Conservation (phyloP, 1,284 basidiomycete species). For the Cutaneotrichosporon cavernicola region DNA sequence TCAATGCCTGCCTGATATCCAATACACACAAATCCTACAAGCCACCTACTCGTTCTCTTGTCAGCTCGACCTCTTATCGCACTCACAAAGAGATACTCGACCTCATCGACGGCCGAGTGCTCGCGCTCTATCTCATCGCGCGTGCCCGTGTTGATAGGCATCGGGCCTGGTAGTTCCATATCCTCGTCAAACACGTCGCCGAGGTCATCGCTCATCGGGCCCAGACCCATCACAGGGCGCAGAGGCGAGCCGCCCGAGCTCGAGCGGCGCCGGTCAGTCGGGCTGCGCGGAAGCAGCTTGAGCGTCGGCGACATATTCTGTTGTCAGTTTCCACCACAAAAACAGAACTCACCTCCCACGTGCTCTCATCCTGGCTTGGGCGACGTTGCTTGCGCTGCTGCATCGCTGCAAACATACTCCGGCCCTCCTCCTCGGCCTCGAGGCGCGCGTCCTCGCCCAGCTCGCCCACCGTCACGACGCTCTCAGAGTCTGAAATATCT, state of each 20-base stretch:
- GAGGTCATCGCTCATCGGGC: constrained; percentile 60
- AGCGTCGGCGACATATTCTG: constrained; percentile 93
- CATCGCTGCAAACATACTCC: constrained; percentile 57
- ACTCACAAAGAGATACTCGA: constrained; percentile 45
- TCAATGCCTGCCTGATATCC: no score
- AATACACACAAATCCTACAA: neutral
- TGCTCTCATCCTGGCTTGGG: constrained; percentile 62
- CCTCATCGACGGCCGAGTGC: constrained; percentile 51
- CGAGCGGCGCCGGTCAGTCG: constrained; percentile 64
- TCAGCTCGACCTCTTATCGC: neutral
- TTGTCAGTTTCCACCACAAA: constrained; percentile 17
- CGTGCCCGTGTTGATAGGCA: constrained; percentile 58
- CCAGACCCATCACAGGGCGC: constrained; percentile 72
- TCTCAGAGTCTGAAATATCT: constrained; percentile 88
- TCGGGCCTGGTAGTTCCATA: constrained; percentile 64
- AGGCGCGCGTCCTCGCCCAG: constrained; percentile 69
- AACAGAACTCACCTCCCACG: constrained; percentile 75
- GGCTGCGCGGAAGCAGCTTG: constrained; percentile 82
- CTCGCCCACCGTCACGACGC: constrained; percentile 81
- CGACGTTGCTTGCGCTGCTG: constrained; percentile 43
- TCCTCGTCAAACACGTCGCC: constrained; percentile 64
- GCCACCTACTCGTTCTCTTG: neutral
- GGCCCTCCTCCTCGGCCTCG: constrained; percentile 58
- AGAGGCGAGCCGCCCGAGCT: constrained; percentile 71
- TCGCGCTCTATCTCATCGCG: constrained; percentile 48